Base-by-base conservation (phyloP, 192 early-diverging fungal genomes). In the Helicostylum pulchrum region DNA sequence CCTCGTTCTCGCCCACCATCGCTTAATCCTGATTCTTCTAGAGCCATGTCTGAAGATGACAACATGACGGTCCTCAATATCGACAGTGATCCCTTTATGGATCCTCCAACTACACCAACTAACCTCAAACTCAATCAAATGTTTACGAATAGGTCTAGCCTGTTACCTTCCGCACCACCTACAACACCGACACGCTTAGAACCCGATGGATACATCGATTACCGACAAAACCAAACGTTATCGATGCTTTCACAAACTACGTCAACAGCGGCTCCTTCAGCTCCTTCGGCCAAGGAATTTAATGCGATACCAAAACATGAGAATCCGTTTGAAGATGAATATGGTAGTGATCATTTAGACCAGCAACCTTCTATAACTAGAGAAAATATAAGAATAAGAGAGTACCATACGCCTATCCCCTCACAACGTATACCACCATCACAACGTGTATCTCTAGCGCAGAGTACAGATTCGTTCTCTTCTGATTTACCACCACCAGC, bases 211-310 rank as follows among this genome's bases (percentile, higher is more conserved):
- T 15, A 32, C 6, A n/a, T 1, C 55, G 7, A 17, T 14, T 48
- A 48, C 36, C 51, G 46, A 34, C 19, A 56, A 34, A 36, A 59
- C 20, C 50, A 52, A 23, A 31, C 53, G 34, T n/a, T 68, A 1
- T 62, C 60, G 2, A 11, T 55, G 10, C 8, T 48, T 4, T 61
- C 48, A 14, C 66, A 68, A 36, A 48, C 66, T 7, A 4, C 66
- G 4, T 10, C 64, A 8, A 4, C 53, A 7, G 50, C 46, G 2
- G 23, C 31, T 6, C 66, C 66, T n/a, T 70, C 68, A 0, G 68
- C 68, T 45, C 68, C 68, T 1, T n/a, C 68, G 1, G 68, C 68
- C 15, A 70, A 70, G 23, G 54, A 63, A 57, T 21, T 70, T 4
- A 17, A 50, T 31, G 26, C 11, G 7, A 26, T 45, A 6, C 36